Percentiles rank a stretch among this genome's conserved stretches.
These are phyloP conservation scores for Claviceps pazoutovae DNA, from an alignment of 2,329 filamentous ascomycete genomes.

Conservation along the genomic window DNA sequence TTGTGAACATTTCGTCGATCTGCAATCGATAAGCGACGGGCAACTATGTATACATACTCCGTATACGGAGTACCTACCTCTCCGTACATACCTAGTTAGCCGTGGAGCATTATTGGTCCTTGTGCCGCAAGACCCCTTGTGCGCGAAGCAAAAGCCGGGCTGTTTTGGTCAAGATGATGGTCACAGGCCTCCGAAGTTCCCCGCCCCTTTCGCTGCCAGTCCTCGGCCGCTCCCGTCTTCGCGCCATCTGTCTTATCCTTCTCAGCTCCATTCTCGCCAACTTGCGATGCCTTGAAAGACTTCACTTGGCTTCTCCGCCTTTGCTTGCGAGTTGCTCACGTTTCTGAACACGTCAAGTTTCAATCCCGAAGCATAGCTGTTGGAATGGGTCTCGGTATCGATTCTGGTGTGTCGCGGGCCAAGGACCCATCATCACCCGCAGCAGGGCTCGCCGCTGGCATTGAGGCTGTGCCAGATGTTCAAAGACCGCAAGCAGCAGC, in stretches of 20 bases:
- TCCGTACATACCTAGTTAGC: not conserved
- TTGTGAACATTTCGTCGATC: too few species aligned
- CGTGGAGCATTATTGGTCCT: not conserved
- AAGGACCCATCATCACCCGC: not conserved
- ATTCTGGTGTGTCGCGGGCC: not conserved
- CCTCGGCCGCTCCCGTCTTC: not conserved
- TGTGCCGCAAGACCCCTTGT: not conserved
- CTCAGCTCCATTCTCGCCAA: not conserved
- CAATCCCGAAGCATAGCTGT: not conserved
- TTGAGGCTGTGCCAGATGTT: constrained; percentile 4
- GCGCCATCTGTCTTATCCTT: not conserved
- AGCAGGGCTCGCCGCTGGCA: not conserved
- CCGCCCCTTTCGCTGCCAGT: not conserved
- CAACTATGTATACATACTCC: too few species aligned
- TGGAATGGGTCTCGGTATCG: not conserved
- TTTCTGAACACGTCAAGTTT: not conserved
- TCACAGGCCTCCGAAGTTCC: not conserved
- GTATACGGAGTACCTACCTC: too few species aligned
- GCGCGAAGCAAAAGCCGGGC: not conserved
- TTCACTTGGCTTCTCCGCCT: not conserved
- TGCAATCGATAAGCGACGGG: too few species aligned
- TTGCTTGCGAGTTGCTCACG: not conserved
- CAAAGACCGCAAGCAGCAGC: not conserved
- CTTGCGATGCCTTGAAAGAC: not conserved
- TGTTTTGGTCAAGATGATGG: not conserved